Evolutionary conservation across 495 filamentous ascomycete species (phyloP).

Genomic region (Oidiodendron maius): DNA sequence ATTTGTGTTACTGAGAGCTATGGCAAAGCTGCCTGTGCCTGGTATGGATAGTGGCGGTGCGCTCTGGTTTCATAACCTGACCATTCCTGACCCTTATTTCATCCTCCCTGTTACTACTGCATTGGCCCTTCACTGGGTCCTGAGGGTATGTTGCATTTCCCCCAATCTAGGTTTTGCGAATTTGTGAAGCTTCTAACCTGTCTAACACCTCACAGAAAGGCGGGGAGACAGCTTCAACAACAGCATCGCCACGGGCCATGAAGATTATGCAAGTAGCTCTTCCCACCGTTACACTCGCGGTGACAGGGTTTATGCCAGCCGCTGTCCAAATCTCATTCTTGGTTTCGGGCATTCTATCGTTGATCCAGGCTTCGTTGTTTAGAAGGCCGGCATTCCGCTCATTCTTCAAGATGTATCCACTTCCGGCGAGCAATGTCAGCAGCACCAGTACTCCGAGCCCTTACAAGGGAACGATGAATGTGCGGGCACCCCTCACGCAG

Average conservation of each 20-base stretch:
- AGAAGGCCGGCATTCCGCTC: constrained; percentile 42
- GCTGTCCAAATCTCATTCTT: constrained; percentile 70
- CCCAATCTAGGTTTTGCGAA: too few species aligned
- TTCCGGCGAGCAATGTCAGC: constrained; percentile 7
- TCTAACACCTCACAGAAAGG: constrained; percentile 36
- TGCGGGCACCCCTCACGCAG: constrained; percentile 27
- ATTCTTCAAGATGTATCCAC: constrained; percentile 45
- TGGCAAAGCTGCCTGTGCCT: constrained; percentile 75
- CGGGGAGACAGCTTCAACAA: constrained; percentile 29
- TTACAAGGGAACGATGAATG: constrained; percentile 17
- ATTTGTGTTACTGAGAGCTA: constrained; percentile 69
- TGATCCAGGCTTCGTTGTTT: constrained; percentile 52
- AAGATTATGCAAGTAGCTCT: constrained; percentile 51
- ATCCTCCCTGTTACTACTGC: constrained; percentile 59
- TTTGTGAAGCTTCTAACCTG: too few species aligned
- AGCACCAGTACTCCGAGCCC: constrained; percentile 6
- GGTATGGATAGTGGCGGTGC: constrained; percentile 61
- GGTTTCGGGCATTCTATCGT: constrained; percentile 45
- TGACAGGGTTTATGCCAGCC: constrained; percentile 61
- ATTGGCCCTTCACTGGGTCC: constrained; percentile 41
- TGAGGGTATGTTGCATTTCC: constrained; percentile 59
- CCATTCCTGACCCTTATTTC: constrained; percentile 67
- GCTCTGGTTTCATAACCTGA: constrained; percentile 76
- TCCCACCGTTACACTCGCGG: constrained; percentile 52
- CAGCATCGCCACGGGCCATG: constrained; percentile 33